phyloP scores from a whole-genome alignment of 2,329 filamentous ascomycete genomes.

The Bipolaris victoriae region DNA sequence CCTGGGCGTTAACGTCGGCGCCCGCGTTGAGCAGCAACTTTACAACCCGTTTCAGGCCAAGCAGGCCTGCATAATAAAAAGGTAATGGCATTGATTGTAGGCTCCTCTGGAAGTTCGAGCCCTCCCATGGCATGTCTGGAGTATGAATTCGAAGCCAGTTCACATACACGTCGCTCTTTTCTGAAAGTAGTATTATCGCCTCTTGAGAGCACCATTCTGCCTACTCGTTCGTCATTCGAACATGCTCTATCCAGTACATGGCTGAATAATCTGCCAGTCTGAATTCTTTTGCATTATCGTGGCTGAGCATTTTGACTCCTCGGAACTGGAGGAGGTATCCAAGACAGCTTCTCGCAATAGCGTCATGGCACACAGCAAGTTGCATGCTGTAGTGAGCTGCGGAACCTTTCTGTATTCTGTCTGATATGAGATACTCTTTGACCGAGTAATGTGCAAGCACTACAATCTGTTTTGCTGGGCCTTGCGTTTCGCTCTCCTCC shows the following conservation, averaged over 20 bases:
- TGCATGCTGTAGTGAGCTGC: conserved; percentile 35
- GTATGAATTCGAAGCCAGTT: conserved; percentile 30
- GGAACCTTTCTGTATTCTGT: conserved; percentile 29
- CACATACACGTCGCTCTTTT: conserved; percentile 22
- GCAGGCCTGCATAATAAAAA: conserved; percentile 30
- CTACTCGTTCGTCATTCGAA: conserved; percentile 15
- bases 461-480: conserved; percentile 12
- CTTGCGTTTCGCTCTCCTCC: background rate
- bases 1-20: too few relatives aligned
- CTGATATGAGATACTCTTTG: conserved; percentile 44
- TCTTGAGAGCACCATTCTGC: conserved; percentile 13
- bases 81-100: conserved; percentile 14
- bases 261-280: conserved; percentile 37
- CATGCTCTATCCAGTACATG: conserved; percentile 38
- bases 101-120: conserved; percentile 11
- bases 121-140: conserved; percentile 18
- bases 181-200: conserved; percentile 22
- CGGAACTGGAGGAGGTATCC: conserved; percentile 36
- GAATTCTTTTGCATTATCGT: background rate
- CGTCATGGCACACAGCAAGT: conserved; percentile 25
- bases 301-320: conserved; percentile 1
- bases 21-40: too few relatives aligned
- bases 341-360: conserved; percentile 32
- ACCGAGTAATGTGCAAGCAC: conserved; percentile 46
- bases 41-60: conserved; percentile 15